phyloP scores from a whole-genome alignment of 345 rosid genomes.

The Melaleuca quinquenervia region DNA sequence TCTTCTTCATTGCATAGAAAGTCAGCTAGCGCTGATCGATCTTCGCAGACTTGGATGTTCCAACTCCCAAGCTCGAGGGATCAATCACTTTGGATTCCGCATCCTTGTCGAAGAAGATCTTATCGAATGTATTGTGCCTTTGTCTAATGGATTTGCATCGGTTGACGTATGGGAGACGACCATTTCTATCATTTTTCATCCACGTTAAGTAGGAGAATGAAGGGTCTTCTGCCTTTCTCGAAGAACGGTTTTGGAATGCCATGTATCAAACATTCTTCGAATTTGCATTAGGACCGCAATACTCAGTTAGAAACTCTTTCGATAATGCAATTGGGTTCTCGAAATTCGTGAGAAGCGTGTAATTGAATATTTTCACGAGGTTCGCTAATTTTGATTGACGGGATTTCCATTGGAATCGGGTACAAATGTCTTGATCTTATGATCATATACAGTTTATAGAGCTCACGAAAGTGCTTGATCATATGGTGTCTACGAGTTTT shows the following conservation, averaged over 20 bases:
- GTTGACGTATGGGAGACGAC: neutral
- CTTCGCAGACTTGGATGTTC: neutral
- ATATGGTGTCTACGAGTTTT: too few relatives aligned
- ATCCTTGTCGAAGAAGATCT: neutral
- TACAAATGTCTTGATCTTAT: neutral
- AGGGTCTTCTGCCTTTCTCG: neutral
- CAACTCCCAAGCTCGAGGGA: neutral
- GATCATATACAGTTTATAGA: neutral
- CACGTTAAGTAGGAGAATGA: accelerated
- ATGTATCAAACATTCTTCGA: neutral
- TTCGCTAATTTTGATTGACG: too few relatives aligned
- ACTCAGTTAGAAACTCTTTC: neutral
- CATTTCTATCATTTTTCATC: neutral
- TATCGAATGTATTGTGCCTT: neutral
- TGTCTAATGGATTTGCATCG: neutral
- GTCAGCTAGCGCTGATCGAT: neutral
- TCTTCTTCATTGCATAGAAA: neutral
- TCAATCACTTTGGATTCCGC: neutral
- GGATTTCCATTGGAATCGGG: too few relatives aligned
- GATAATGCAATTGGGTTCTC: neutral
- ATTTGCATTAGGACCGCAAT: neutral
- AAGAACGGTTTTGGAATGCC: neutral
- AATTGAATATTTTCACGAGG: too few relatives aligned
- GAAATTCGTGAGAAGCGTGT: too few relatives aligned
- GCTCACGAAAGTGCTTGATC: too few relatives aligned